Evolutionary conservation across 768 basidiomycete genomes (phyloP).

Genomic region (Suillus plorans): DNA sequence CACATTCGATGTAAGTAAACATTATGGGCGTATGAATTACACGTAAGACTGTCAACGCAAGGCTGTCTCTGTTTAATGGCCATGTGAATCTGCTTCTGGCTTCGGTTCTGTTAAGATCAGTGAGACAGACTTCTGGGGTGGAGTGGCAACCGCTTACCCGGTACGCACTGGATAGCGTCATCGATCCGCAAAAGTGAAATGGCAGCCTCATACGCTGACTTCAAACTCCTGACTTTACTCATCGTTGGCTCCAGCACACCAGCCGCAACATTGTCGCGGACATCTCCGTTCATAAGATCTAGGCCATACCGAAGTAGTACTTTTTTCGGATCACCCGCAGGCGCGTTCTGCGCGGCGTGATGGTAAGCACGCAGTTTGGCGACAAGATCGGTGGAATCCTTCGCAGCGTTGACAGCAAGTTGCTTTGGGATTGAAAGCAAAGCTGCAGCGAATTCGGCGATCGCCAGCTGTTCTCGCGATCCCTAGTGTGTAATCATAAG

Average conservation of each 20-base stretch:
- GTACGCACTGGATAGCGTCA: slow-evolving; percentile 90
- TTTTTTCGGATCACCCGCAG: slow-evolving; percentile 89
- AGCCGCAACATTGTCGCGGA: slow-evolving; percentile 90
- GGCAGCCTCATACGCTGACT: slow-evolving; percentile 95
- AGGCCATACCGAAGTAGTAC: slow-evolving; percentile 88
- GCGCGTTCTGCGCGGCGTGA: slow-evolving; percentile 93
- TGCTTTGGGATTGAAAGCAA: slow-evolving; percentile 95
- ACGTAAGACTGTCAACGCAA: slow-evolving; percentile 8
- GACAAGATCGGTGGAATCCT: slow-evolving; percentile 96
- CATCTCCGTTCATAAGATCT: slow-evolving; percentile 91
- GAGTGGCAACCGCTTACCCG: slow-evolving; percentile 52
- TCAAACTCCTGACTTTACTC: slow-evolving; percentile 95
- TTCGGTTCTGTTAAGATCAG: slow-evolving; percentile 56
- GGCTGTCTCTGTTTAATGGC: slow-evolving; percentile 47
- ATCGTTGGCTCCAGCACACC: slow-evolving; percentile 96
- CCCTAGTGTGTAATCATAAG: slow-evolving; percentile 53
- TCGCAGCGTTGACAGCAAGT: slow-evolving; percentile 96
- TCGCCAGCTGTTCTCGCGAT: slow-evolving; percentile 96
- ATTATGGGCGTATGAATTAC: slow-evolving; percentile 16
- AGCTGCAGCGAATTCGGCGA: slow-evolving; percentile 96
- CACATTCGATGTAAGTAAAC: slow-evolving; percentile 1
- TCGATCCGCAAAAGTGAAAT: slow-evolving; percentile 94
- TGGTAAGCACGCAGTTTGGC: slow-evolving; percentile 97
- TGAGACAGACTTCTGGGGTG: slow-evolving; percentile 13
- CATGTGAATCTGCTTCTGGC: slow-evolving; percentile 71